A percentile compares a stretch with the other conserved stretches of the same genome.
These are phyloP conservation scores for Fonsecaea pedrosoi DNA, from an alignment of 2,329 filamentous ascomycete genomes.

Conservation along the genomic window DNA sequence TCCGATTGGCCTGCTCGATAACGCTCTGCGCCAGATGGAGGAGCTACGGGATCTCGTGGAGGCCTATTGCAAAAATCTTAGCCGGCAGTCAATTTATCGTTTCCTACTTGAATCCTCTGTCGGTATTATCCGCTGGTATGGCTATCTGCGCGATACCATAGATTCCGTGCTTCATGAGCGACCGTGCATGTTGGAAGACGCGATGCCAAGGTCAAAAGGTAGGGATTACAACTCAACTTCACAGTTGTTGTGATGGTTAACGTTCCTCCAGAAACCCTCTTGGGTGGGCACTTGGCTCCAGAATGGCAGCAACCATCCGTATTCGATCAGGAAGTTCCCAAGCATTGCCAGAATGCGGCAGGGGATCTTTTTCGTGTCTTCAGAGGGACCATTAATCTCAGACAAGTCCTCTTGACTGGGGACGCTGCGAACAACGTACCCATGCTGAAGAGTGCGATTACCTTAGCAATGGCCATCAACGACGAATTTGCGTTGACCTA, in stretches of 20 bases:
- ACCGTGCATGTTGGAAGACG: slow-evolving; percentile 24
- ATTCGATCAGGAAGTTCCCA: slow-evolving; percentile 26
- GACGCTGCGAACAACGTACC: neutral
- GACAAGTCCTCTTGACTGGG: slow-evolving; percentile 9
- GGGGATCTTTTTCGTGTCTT: slow-evolving; percentile 31
- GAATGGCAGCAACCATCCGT: slow-evolving; percentile 17
- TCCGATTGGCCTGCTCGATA: slow-evolving; percentile 22
- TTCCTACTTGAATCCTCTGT: slow-evolving; percentile 29
- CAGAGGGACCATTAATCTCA: slow-evolving; percentile 16
- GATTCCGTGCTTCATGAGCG: slow-evolving; percentile 24
- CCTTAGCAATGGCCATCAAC: neutral
- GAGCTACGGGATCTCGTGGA: slow-evolving; percentile 23
- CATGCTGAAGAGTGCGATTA: neutral
- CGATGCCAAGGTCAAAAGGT: slow-evolving; percentile 22
- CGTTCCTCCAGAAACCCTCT: slow-evolving; percentile 2
- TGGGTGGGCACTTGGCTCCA: slow-evolving; percentile 6
- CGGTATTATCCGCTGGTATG: slow-evolving; percentile 28
- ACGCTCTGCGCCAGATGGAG: slow-evolving; percentile 23
- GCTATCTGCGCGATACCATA: slow-evolving; percentile 27
- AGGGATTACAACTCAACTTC: neutral
- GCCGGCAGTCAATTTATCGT: slow-evolving; percentile 21
- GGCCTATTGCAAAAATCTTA: slow-evolving; percentile 18
- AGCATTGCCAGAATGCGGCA: slow-evolving; percentile 23
- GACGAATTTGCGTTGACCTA: slow-evolving; percentile 25
- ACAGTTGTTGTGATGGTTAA: neutral